A percentile compares a stretch with the other conserved stretches of the same genome.
Evolutionary conservation across 306 rosid genomes (phyloP).

Genomic region (Malus asiatica): DNA sequence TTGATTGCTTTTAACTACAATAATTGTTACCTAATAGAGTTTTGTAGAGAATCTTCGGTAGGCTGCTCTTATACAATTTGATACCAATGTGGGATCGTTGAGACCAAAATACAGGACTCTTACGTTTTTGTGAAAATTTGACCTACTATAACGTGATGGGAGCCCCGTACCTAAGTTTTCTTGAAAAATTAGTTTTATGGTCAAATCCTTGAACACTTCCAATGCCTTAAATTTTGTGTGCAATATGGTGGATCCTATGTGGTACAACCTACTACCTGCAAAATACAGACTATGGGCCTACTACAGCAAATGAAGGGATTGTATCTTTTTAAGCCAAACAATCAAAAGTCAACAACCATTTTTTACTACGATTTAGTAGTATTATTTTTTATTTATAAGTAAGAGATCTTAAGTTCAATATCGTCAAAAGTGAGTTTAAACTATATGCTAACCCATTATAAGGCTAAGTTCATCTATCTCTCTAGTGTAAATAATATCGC

Average conservation of each 20-base stretch:
- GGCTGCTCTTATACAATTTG: neutral
- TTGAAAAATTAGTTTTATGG: no score
- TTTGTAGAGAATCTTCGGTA: neutral
- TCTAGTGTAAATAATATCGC: no score
- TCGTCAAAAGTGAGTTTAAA: no score
- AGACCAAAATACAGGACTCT: no score
- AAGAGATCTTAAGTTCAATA: accelerated
- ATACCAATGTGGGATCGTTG: no score
- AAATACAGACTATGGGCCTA: neutral
- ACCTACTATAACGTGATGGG: no score
- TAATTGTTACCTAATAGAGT: neutral
- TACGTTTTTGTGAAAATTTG: no score
- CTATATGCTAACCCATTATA: no score
- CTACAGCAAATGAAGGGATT: neutral
- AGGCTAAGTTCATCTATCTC: accelerated
- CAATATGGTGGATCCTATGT: neutral
- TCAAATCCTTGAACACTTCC: no score
- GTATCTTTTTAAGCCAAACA: neutral
- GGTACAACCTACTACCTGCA: neutral
- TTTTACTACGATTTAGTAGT: no score
- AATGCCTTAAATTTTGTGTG: neutral
- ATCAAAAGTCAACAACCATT: neutral
- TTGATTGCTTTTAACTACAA: neutral
- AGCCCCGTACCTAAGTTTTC: no score
- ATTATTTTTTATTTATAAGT: accelerated